Percentiles rank a stretch among this genome's conserved stretches.
These are phyloP conservation scores for Comarum palustre DNA, from an alignment of 306 rosid species.

Conservation along the genomic window DNA sequence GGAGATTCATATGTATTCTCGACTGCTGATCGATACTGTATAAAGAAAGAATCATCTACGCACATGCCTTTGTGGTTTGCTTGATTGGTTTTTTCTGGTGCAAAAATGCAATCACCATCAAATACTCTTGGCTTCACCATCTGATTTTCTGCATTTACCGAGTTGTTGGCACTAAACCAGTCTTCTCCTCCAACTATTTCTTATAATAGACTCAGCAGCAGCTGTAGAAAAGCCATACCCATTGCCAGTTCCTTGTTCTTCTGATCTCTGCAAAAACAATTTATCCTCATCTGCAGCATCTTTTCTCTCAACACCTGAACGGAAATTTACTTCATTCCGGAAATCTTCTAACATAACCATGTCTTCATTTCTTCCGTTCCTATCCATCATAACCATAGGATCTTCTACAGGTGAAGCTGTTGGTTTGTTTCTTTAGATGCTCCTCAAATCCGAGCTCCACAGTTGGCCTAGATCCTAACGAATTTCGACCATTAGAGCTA, in stretches of 20 bases:
- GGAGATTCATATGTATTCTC: conserved; percentile 34
- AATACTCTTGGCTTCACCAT: conserved; percentile 27
- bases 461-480: conserved; percentile 25
- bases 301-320: conserved; percentile 36
- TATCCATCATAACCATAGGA: conserved; percentile 38
- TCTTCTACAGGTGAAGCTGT: conserved; percentile 37
- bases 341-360: conserved; percentile 37
- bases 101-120: conserved; percentile 32
- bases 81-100: conserved; percentile 27
- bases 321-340: conserved; percentile 26
- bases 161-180: conserved; percentile 48
- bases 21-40: conserved; percentile 42
- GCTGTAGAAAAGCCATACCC: conserved; percentile 38
- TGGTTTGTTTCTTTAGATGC: conserved; percentile 32
- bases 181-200: conserved; percentile 40
- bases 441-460: conserved; percentile 34
- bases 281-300: conserved; percentile 32
- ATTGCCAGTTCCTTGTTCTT: conserved; percentile 29
- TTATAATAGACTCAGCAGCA: conserved; percentile 36
- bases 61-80: conserved; percentile 29
- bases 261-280: conserved; percentile 32
- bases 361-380: conserved; percentile 39
- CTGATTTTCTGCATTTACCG: conserved; percentile 32
- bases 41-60: conserved; percentile 63
- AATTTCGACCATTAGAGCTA: conserved; percentile 33